These are phyloP conservation scores for Cylindrotheca fusiformis DNA, from an alignment of 108 stramenopile species.

Conservation along the genomic window DNA sequence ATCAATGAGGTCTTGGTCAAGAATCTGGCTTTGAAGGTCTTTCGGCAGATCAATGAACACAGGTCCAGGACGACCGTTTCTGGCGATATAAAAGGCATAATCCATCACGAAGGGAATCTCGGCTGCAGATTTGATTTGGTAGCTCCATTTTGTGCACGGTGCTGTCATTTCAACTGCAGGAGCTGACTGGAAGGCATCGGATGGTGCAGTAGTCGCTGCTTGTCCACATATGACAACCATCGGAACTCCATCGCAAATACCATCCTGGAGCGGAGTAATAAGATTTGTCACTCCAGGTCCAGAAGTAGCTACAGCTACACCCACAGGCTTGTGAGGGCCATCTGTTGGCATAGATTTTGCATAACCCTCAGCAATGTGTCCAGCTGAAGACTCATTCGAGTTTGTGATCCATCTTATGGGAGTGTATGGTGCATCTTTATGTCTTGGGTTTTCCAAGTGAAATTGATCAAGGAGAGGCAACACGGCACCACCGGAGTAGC, in stretches of 20 bases:
- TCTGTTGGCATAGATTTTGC: conserved; percentile 76
- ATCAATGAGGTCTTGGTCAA: conserved; percentile 60
- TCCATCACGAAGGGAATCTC: conserved; percentile 89
- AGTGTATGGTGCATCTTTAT: conserved; percentile 35
- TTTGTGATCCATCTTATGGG: conserved; percentile 89
- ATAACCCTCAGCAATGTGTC: conserved; percentile 89
- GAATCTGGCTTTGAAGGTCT: conserved; percentile 88
- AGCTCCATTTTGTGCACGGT: conserved; percentile 89
- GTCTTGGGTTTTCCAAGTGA: conserved; percentile 77
- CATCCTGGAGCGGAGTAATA: conserved; percentile 87
- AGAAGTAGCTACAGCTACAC: conserved; percentile 88
- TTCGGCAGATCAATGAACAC: conserved; percentile 92
- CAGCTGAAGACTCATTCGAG: conserved; percentile 81
- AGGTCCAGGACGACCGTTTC: conserved; percentile 90
- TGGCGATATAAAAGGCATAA: conserved; percentile 86
- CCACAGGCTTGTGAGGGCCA: conserved; percentile 64
- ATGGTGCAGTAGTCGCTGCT: conserved; percentile 80
- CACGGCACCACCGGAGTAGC: conserved; percentile 92
- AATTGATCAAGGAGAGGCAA: conserved; percentile 88
- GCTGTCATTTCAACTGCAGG: conserved; percentile 84
- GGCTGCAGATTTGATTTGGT: conserved; percentile 86
- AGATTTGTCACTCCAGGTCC: conserved; percentile 92
- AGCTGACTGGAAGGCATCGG: conserved; percentile 82
- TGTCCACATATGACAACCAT: conserved; percentile 89
- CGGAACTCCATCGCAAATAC: conserved; percentile 88